These are phyloP conservation scores for Prunus padus DNA, from an alignment of 306 rosid genomes.

Conservation along the genomic window DNA sequence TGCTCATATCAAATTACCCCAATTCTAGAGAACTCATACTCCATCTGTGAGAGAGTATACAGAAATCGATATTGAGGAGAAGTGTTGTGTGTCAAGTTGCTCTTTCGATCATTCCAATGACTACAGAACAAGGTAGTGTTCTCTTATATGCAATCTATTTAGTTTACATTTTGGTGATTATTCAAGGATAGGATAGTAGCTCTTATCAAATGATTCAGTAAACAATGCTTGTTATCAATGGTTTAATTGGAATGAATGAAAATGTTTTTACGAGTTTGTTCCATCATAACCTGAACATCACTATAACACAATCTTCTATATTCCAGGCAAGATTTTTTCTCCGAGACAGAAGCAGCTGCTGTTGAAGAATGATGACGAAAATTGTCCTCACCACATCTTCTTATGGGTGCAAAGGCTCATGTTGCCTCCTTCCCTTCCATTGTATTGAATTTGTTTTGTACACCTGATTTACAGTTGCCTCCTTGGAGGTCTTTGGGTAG, in stretches of 20 bases:
- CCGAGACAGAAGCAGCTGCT: slow-evolving; percentile 44
- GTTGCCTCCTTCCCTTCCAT: slow-evolving; percentile 9
- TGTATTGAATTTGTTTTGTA: slow-evolving; percentile 16
- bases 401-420: slow-evolving; percentile 2
- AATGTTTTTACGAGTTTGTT: neutral
- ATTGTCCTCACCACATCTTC: slow-evolving; percentile 19
- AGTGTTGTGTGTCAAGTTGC: too few species aligned
- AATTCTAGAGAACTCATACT: too few species aligned
- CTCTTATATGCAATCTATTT: too few species aligned
- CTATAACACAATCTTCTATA: neutral
- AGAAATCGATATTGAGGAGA: too few species aligned
- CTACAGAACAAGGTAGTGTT: too few species aligned
- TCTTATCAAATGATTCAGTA: neutral
- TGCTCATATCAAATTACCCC: too few species aligned
- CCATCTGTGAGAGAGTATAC: too few species aligned
- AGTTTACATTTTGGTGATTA: neutral
- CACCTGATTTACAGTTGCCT: slow-evolving; percentile 15
- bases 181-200: neutral
- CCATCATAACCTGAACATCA: slow-evolving; percentile 7
- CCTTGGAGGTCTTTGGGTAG: slow-evolving; percentile 9
- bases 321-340: slow-evolving; percentile 81
- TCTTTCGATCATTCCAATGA: too few species aligned
- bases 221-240: slow-evolving; percentile 5
- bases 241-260: neutral
- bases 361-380: slow-evolving; percentile 73